Evolutionary conservation across 2,329 filamentous ascomycete species (phyloP).

Genomic region (Calcarisporium arbuscula): DNA sequence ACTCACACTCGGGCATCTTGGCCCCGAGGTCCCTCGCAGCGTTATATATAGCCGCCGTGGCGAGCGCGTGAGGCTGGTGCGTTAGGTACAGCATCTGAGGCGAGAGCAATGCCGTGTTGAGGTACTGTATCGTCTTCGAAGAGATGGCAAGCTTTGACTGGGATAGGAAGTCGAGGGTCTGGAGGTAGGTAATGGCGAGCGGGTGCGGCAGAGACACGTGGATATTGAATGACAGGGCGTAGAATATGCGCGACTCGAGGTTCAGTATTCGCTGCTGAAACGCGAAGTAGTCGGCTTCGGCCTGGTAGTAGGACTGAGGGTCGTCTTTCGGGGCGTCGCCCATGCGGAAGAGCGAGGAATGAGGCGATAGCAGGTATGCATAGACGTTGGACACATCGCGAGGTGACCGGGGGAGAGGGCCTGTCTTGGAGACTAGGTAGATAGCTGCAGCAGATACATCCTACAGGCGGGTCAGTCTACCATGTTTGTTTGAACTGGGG

Average conservation of each 20-base stretch:
- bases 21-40: slow-evolving; percentile 70
- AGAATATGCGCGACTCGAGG: slow-evolving; percentile 73
- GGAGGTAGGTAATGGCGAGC: slow-evolving; percentile 85
- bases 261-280: slow-evolving; percentile 59
- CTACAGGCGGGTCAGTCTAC: slow-evolving; percentile 34
- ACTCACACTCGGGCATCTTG: slow-evolving; percentile 75
- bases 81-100: slow-evolving; percentile 88
- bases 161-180: slow-evolving; percentile 69
- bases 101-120: slow-evolving; percentile 81
- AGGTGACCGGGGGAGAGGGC: slow-evolving; percentile 66
- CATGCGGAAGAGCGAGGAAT: slow-evolving; percentile 47
- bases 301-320: slow-evolving; percentile 58
- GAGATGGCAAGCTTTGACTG: slow-evolving; percentile 47
- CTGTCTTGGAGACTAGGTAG: slow-evolving; percentile 78
- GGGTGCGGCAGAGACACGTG: slow-evolving; percentile 82
- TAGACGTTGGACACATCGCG: slow-evolving; percentile 82
- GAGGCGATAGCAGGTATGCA: slow-evolving; percentile 64
- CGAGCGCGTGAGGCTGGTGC: slow-evolving; percentile 80
- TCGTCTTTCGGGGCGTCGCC: slow-evolving; percentile 28
- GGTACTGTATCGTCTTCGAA: slow-evolving; percentile 61
- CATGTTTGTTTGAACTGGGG: slow-evolving; percentile 1
- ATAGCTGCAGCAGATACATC: slow-evolving; percentile 75
- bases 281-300: slow-evolving; percentile 64
- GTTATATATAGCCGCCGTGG: slow-evolving; percentile 86
- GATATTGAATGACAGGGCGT: slow-evolving; percentile 71